Evolutionary conservation across 2,329 filamentous ascomycete genomes (phyloP).

Genomic region (Cylindrodendrum hubeiense): DNA sequence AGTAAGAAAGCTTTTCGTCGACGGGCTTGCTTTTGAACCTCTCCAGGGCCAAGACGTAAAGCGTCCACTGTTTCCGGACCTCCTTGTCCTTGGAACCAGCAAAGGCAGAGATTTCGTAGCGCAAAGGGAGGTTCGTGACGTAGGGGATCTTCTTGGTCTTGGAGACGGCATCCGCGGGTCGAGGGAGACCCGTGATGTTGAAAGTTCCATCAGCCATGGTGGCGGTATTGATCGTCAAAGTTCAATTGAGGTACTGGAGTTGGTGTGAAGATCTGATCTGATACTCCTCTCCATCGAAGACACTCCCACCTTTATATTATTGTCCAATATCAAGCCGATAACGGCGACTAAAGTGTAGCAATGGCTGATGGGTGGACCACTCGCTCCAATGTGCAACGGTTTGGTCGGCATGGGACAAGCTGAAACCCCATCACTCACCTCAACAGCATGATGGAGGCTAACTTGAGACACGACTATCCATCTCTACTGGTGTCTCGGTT

Average conservation of each 20-base stretch:
- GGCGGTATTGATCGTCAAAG: not conserved
- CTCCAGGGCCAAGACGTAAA: conserved; percentile 18
- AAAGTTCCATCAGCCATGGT: conserved; percentile 3
- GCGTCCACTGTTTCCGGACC: conserved; percentile 20
- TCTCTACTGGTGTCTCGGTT: not conserved
- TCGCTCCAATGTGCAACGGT: not conserved
- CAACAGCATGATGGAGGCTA: not conserved
- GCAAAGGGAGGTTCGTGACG: conserved; percentile 3
- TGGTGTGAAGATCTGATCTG: not conserved
- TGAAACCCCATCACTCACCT: not conserved
- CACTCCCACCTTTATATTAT: not conserved
- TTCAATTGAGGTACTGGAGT: not conserved
- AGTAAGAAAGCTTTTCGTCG: conserved; percentile 26
- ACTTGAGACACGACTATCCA: not conserved
- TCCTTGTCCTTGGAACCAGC: not conserved
- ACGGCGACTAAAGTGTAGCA: not conserved
- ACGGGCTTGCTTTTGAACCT: conserved; percentile 18
- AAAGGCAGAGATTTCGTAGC: conserved; percentile 8
- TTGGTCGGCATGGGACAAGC: not conserved
- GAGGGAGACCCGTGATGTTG: conserved; percentile 10
- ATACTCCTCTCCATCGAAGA: not conserved
- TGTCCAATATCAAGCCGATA: not conserved
- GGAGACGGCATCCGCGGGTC: not conserved
- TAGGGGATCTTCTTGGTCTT: conserved; percentile 19
- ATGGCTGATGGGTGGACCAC: not conserved